Evolutionary conservation across 2,329 filamentous ascomycete species (phyloP).

Genomic region (Fusarium piperis): DNA sequence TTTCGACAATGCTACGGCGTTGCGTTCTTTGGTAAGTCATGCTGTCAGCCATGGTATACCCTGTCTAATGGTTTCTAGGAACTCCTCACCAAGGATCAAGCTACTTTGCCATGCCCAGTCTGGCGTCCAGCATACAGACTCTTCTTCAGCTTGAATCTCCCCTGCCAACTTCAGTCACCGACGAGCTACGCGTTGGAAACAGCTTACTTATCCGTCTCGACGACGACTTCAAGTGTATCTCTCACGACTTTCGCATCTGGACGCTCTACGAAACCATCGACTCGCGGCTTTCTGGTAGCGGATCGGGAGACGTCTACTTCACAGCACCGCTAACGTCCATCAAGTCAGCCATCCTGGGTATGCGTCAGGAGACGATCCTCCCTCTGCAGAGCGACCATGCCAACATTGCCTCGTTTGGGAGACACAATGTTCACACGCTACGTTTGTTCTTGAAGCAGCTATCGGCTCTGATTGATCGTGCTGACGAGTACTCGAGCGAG

Average conservation of each 20-base stretch:
- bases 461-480: conserved; percentile 45
- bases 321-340: conserved; percentile 68
- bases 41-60: rapidly evolving
- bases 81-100: conserved; percentile 72
- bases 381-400: conserved; percentile 65
- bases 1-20: conserved; percentile 68
- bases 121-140: conserved; percentile 63
- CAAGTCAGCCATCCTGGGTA: conserved; percentile 62
- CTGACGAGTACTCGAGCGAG: conserved; percentile 45
- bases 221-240: conserved; percentile 65
- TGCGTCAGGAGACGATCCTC: conserved; percentile 61
- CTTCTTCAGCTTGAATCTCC: conserved; percentile 62
- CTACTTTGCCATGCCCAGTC: conserved; percentile 67
- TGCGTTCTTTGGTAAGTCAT: conserved; percentile 65
- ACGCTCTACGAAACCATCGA: conserved; percentile 72
- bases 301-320: conserved; percentile 61
- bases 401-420: conserved; percentile 64
- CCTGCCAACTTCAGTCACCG: conserved; percentile 60
- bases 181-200: conserved; percentile 62
- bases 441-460: conserved; percentile 51
- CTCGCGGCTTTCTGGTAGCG: conserved; percentile 61
- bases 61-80: conserved; percentile 46
- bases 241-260: conserved; percentile 69
- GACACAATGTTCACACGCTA: conserved; percentile 60
- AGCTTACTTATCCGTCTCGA: conserved; percentile 59